These are phyloP conservation scores for Podospora sp. DNA, from an alignment of 495 filamentous ascomycete species.

Conservation along the genomic window DNA sequence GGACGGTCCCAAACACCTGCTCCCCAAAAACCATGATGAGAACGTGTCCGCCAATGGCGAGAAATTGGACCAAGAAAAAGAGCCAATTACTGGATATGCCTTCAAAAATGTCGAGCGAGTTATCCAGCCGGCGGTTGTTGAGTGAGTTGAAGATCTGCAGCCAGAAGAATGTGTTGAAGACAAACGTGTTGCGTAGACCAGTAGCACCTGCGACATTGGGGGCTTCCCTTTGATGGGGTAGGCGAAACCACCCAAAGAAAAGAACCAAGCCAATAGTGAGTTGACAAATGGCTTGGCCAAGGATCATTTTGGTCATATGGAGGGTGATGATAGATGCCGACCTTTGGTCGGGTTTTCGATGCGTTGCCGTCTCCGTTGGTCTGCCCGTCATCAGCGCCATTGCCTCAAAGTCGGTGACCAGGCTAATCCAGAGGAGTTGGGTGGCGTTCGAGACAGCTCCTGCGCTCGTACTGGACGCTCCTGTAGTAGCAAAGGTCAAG, in stretches of 20 bases:
- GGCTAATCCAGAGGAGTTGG: constrained; percentile 87
- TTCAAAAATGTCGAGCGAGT: constrained; percentile 87
- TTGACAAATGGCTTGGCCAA: constrained; percentile 82
- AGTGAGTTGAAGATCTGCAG: constrained; percentile 95
- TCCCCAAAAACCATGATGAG: constrained; percentile 79
- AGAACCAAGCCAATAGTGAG: constrained; percentile 74
- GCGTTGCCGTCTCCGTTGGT: constrained; percentile 71
- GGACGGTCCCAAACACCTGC: constrained; percentile 67
- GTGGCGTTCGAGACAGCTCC: too few species aligned
- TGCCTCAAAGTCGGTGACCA: constrained; percentile 93
- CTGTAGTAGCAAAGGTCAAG: too few species aligned
- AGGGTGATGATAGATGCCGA: constrained; percentile 73
- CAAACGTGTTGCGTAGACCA: constrained; percentile 68
- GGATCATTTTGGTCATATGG: constrained; percentile 94
- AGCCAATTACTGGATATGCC: constrained; percentile 78
- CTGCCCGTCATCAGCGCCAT: constrained; percentile 87
- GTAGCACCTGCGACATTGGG: too few species aligned
- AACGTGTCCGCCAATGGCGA: constrained; percentile 86
- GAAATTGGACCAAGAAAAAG: constrained; percentile 77
- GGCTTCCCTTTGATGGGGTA: constrained; percentile 49
- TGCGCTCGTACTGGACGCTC: too few species aligned
- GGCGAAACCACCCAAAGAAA: constrained; percentile 69
- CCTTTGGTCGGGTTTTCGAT: constrained; percentile 79
- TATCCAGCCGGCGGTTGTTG: constrained; percentile 82
- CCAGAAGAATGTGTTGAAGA: constrained; percentile 96